Base-by-base conservation (phyloP, 1,284 basidiomycete species). In the Takashimella koratensis region DNA sequence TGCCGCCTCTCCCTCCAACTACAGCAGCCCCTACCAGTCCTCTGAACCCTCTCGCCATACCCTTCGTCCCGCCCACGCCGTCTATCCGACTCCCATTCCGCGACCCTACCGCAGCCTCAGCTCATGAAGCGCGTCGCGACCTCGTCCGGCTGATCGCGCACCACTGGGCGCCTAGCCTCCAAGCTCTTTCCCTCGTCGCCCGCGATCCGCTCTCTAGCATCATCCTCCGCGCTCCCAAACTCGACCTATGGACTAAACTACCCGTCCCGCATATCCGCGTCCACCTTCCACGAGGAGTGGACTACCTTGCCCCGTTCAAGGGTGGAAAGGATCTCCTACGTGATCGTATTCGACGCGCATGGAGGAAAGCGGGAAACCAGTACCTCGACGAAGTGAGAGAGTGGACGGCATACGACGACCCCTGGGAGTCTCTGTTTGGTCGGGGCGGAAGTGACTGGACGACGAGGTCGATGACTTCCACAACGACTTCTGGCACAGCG, bases 231-330 rank as follows among this genome's bases (percentile, higher is more conserved):
- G 43, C 62, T 5, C 66, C 66, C 5, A 20, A 43, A 20, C 44
- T 63, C 3, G 58, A 64, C 22, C 58, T 68, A 19, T 68, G 63
- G 63, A 49, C 52, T 5, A 51, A 54, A 16, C 47, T 63, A 3
- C 27, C 57, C 11, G 54, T 68, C 19, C 57, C 59, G 11, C 63
- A 64, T 44, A 63, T 67, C 43, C 51, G 67, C 23, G 62, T 68
- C 13, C 64, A 65, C 42, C 55, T 68, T 3, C 67, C 67, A 11
- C 49, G 63, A 5, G 58, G 52, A 5, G 43, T 56, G 27, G 58
- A 58, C 47, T 54, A 62, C 5, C 46, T 68, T 11, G 58, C 60
- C 1, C 43, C 66, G 2, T 65, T 68, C 59, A 65, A 65, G 43
- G 63, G 62, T 5, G 11, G 53, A 1, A 57, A 52, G 22, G 62